phyloP scores from a whole-genome alignment of 2,329 filamentous ascomycete genomes.

The Sarocladium kiliense region DNA sequence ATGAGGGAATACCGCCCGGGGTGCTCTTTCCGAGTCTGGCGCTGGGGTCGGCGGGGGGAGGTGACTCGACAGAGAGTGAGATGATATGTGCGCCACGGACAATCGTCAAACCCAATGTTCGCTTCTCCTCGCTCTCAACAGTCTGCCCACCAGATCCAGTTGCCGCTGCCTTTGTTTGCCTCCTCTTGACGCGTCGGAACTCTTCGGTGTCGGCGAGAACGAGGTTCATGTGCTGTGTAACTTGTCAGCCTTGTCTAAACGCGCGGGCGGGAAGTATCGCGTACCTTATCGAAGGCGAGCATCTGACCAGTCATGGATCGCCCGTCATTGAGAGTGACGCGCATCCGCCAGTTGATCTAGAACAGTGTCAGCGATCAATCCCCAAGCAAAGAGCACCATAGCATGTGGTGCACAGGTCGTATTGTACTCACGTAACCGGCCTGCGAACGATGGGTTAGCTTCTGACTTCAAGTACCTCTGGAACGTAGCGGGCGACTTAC shows the following conservation, averaged over 20 bases:
- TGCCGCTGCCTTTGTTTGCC: conserved; percentile 66
- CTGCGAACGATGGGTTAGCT: conserved; percentile 53
- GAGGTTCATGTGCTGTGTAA: conserved; percentile 88
- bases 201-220: conserved; percentile 98
- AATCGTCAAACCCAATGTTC: conserved; percentile 91
- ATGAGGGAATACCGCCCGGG: conserved; percentile 62
- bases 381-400: conserved; percentile 11
- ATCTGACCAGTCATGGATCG: conserved; percentile 97
- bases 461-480: conserved; percentile 29
- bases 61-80: conserved; percentile 90
- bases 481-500: conserved; percentile 55
- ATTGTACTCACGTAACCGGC: conserved; percentile 62
- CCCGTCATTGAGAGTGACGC: conserved; percentile 89
- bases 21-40: conserved; percentile 77
- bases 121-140: conserved; percentile 91
- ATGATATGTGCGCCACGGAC: conserved; percentile 93
- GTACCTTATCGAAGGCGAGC: conserved; percentile 96
- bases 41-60: conserved; percentile 88
- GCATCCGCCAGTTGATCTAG: conserved; percentile 99
- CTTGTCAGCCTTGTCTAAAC: conserved; percentile 11
- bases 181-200: conserved; percentile 86
- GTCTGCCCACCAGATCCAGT: conserved; percentile 57
- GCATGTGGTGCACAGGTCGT: conserved; percentile 12
- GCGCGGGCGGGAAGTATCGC: conserved; percentile 7
- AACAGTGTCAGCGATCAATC: neutral